A percentile compares a stretch with the other conserved stretches of the same genome.
phyloP scores from a whole-genome alignment of 2,329 filamentous ascomycete genomes.

The Talaromyces verruculosus region DNA sequence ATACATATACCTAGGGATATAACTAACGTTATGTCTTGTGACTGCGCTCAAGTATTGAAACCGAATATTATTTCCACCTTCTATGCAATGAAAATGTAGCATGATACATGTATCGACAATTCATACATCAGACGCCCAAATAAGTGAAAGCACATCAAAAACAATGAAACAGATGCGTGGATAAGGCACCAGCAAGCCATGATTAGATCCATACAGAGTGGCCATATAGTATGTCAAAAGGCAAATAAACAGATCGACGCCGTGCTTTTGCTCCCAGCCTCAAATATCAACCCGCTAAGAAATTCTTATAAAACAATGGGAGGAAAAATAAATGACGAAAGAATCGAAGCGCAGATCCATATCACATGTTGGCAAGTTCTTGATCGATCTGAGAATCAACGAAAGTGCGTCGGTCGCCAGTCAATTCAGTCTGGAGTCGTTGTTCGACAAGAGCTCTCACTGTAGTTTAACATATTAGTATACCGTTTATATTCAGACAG shows the following conservation, averaged over 20 bases:
- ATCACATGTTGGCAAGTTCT: conserved; percentile 88
- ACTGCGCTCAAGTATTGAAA: background rate
- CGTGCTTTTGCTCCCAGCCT: conserved; percentile 17
- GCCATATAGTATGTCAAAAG: conserved; percentile 11
- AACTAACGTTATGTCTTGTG: background rate
- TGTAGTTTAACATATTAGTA: conserved; percentile 23
- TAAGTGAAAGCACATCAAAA: background rate
- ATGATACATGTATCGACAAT: conserved; percentile 19
- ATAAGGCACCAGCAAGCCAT: conserved; percentile 19
- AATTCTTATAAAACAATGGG: conserved; percentile 3
- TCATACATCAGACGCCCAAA: conserved; percentile 5
- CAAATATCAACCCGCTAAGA: conserved; percentile 15
- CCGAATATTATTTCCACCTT: conserved; percentile 5
- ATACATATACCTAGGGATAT: too few relatives aligned
- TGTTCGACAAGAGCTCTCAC: conserved; percentile 88
- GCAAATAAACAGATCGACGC: conserved; percentile 12
- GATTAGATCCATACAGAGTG: conserved; percentile 17
- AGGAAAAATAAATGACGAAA: conserved; percentile 1
- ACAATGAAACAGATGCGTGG: background rate
- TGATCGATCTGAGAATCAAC: conserved; percentile 91
- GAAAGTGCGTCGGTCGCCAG: conserved; percentile 81
- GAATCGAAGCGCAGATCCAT: background rate
- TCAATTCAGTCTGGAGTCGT: conserved; percentile 82
- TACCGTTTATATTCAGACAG: background rate
- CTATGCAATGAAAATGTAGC: conserved; percentile 5